Evolutionary conservation across 352 stramenopile genomes (phyloP).

Genomic region (Elongisporangium senticosum): DNA sequence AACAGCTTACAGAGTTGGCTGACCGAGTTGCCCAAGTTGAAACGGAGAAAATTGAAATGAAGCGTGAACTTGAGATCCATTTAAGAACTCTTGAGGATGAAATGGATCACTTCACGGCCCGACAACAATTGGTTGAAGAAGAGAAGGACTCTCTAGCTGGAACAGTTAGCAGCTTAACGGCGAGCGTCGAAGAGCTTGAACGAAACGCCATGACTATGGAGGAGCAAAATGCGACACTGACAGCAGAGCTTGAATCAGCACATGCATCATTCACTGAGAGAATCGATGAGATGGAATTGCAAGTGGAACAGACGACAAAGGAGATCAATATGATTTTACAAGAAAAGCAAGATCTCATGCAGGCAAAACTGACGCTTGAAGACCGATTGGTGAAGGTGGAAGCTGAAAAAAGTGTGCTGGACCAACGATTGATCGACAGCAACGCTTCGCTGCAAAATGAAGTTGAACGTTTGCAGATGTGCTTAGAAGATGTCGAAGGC

Average conservation of each 20-base stretch:
- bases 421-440: constrained; percentile 3
- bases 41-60: constrained; percentile 27
- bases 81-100: constrained; percentile 29
- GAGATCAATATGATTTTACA: constrained; percentile 25
- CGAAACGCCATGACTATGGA: constrained; percentile 8
- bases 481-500: not conserved
- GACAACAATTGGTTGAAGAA: constrained; percentile 39
- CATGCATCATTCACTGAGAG: constrained; percentile 18
- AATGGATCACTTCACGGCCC: constrained; percentile 38
- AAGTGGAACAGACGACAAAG: constrained; percentile 30
- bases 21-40: constrained; percentile 59
- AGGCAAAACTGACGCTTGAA: constrained; percentile 6
- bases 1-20: constrained; percentile 49
- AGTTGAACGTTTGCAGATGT: not conserved
- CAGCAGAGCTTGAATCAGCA: constrained; percentile 16
- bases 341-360: constrained; percentile 18
- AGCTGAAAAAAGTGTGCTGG: constrained; percentile 11
- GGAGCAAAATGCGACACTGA: constrained; percentile 30
- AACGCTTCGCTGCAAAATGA: constrained; percentile 3
- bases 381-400: constrained; percentile 9
- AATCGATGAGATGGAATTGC: constrained; percentile 19
- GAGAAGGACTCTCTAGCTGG: constrained; percentile 32
- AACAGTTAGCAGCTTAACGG: constrained; percentile 25
- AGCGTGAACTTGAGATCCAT: constrained; percentile 11
- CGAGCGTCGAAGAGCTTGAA: constrained; percentile 24